Conservation (phyloP, 495 filamentous ascomycete genomes). For the Friedmanniomyces simplex region DNA sequence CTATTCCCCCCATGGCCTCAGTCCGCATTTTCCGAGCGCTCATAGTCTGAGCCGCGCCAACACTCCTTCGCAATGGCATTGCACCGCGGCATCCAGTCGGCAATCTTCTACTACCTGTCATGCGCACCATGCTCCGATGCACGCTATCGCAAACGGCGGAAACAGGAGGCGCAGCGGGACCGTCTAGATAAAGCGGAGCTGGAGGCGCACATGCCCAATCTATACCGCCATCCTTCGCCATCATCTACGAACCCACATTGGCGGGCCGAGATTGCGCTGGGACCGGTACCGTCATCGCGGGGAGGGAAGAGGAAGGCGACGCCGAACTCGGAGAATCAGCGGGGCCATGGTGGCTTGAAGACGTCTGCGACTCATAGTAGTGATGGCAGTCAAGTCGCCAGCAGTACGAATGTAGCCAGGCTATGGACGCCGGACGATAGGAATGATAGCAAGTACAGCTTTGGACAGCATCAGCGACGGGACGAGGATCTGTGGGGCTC, state of each 20-base stretch:
- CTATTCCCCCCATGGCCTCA: background rate
- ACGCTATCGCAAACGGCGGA: conserved; percentile 51
- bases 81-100: conserved; percentile 51
- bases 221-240: conserved; percentile 69
- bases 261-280: conserved; percentile 70
- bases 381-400: conserved; percentile 7
- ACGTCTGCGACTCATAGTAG: conserved; percentile 13
- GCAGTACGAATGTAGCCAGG: conserved; percentile 1
- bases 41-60: background rate
- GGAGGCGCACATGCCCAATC: conserved; percentile 55
- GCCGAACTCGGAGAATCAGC: conserved; percentile 29
- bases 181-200: conserved; percentile 49
- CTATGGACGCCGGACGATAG: background rate
- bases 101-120: conserved; percentile 74
- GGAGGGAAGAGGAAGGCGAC: conserved; percentile 38
- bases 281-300: conserved; percentile 60
- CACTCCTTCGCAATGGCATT: conserved; percentile 9
- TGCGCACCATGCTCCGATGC: conserved; percentile 69
- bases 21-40: background rate
- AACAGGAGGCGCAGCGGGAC: conserved; percentile 51
- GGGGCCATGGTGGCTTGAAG: background rate
- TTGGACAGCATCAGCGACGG: conserved; percentile 66
- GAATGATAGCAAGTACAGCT: conserved; percentile 55
- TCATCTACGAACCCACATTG: conserved; percentile 80
- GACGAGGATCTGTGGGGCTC: conserved; percentile 74